Evolutionary conservation across 805 yeast genomes (phyloP).

Genomic region (Nakazawaea anatomiae): DNA sequence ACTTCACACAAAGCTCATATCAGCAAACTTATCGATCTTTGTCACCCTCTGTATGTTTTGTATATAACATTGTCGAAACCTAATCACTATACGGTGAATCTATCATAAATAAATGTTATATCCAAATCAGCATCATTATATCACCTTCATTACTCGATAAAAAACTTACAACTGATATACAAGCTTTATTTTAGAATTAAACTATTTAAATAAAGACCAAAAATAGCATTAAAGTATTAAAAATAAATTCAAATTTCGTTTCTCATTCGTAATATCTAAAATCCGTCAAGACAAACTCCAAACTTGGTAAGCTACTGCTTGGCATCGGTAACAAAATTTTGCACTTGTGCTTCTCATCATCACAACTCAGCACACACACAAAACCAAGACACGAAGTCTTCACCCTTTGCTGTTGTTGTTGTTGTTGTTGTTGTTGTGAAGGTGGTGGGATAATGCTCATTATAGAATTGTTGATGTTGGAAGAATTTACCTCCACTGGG

Average conservation of each 20-base stretch:
- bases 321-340: conserved; percentile 83
- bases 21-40: no score
- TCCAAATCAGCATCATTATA: no score
- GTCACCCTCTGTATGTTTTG: no score
- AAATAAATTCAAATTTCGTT: no score
- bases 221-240: background rate
- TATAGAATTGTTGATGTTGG: conserved; percentile 16
- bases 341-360: conserved; percentile 64
- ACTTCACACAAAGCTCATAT: no score
- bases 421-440: conserved; percentile 13
- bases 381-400: conserved; percentile 70
- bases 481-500: conserved; percentile 2
- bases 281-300: conserved; percentile 68
- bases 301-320: conserved; percentile 67
- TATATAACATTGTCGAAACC: no score
- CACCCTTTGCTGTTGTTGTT: conserved; percentile 19
- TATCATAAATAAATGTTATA: no score
- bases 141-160: no score
- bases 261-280: conserved; percentile 66
- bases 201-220: no score
- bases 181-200: no score
- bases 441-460: conserved; percentile 24
- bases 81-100: no score
- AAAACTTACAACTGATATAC: no score
- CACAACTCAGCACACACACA: conserved; percentile 53